These are phyloP conservation scores for Acer yangbiense DNA, from an alignment of 345 rosid genomes.

Conservation along the genomic window DNA sequence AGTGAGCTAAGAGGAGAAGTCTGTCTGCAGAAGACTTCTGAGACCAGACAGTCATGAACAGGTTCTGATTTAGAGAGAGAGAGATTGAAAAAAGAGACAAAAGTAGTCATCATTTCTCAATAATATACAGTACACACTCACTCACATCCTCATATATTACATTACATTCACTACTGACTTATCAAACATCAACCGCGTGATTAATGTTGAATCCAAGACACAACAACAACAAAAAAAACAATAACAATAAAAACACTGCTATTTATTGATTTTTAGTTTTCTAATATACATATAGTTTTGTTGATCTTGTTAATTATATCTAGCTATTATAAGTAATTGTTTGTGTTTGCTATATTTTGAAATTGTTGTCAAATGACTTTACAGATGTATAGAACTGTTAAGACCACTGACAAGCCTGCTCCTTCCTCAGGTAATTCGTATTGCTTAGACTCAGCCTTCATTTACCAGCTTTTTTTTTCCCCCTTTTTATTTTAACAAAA, in stretches of 20 bases:
- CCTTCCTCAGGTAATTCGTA: slow-evolving; percentile 76
- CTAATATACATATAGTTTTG: background rate
- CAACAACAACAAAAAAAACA: background rate
- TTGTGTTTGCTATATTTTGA: background rate
- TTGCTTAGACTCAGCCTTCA: slow-evolving; percentile 25
- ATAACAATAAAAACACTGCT: background rate
- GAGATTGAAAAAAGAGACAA: slow-evolving; percentile 37
- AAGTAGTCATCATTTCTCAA: slow-evolving; percentile 82
- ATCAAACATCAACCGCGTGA: slow-evolving; percentile 78
- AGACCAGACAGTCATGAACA: slow-evolving; percentile 33
- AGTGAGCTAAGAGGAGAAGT: slow-evolving; percentile 19
- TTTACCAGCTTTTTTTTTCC: background rate
- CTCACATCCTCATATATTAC: background rate
- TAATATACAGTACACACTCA: slow-evolving; percentile 38
- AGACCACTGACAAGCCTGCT: slow-evolving; percentile 83
- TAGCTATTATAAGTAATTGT: no score
- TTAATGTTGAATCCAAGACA: slow-evolving; percentile 41
- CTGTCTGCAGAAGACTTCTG: slow-evolving; percentile 38
- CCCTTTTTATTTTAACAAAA: background rate
- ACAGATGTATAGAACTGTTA: slow-evolving; percentile 94
- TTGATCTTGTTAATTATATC: background rate
- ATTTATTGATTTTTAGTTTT: background rate
- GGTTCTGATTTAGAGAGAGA: slow-evolving; percentile 35
- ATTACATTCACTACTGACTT: slow-evolving; percentile 39
- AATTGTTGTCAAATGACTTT: slow-evolving; percentile 21